These are phyloP conservation scores for Dalbergia oliveri DNA, from an alignment of 306 rosid species.

Conservation along the genomic window DNA sequence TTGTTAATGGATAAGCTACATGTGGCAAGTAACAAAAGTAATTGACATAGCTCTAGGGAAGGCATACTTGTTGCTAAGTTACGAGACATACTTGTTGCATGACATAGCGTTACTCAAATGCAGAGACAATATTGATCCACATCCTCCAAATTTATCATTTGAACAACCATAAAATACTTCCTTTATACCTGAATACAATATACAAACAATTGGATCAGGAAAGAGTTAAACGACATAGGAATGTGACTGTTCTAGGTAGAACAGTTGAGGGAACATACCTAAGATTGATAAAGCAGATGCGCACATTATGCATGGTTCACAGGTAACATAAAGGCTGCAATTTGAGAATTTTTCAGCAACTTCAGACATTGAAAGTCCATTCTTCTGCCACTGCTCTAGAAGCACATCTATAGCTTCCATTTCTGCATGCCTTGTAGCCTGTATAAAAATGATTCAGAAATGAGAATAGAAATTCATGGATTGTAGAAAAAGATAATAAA, in stretches of 20 bases:
- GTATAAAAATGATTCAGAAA: constrained; percentile 38
- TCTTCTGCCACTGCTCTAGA: constrained; percentile 75
- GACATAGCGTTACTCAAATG: constrained; percentile 58
- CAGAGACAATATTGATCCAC: constrained; percentile 90
- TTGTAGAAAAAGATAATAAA: constrained; percentile 1
- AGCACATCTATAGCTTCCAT: constrained; percentile 92
- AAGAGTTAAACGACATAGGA: constrained; percentile 4
- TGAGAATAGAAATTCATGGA: neutral
- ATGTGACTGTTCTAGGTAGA: neutral
- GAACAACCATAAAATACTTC: constrained; percentile 91
- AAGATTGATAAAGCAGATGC: constrained; percentile 82
- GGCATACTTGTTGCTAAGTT: constrained; percentile 20
- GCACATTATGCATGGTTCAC: constrained; percentile 99
- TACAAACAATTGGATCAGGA: constrained; percentile 33
- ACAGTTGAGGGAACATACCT: constrained; percentile 52
- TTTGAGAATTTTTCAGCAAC: constrained; percentile 72
- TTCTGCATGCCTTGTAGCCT: constrained; percentile 99
- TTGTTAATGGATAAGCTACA: no score
- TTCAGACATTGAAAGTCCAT: constrained; percentile 66
- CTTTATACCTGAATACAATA: constrained; percentile 64
- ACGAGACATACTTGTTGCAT: constrained; percentile 57
- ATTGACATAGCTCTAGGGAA: neutral
- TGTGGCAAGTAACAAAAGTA: no score
- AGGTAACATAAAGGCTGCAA: constrained; percentile 83
- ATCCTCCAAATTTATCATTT: constrained; percentile 97